These are phyloP conservation scores for Podospora sp. DNA, from an alignment of 495 filamentous ascomycete genomes.

Conservation along the genomic window DNA sequence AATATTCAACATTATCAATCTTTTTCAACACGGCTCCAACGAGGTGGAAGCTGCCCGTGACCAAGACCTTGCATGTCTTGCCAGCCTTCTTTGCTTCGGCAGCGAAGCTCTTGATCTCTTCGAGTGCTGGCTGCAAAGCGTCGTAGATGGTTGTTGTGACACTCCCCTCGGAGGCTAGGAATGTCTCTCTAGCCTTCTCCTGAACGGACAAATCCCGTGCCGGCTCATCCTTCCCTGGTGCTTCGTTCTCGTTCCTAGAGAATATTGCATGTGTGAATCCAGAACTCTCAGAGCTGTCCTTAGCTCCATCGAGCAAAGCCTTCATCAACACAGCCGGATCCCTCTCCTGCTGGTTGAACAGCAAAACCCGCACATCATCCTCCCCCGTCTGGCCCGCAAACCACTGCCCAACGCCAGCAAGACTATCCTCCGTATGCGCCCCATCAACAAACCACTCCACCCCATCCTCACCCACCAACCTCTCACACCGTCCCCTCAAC, in stretches of 20 bases:
- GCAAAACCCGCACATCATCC: constrained; percentile 52
- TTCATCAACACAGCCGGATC: constrained; percentile 63
- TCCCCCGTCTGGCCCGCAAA: constrained; percentile 53
- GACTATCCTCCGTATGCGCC: constrained; percentile 84
- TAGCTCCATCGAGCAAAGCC: constrained; percentile 44
- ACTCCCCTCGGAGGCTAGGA: constrained; percentile 21
- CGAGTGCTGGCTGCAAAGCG: constrained; percentile 36
- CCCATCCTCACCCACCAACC: constrained; percentile 51
- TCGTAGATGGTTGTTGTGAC: constrained; percentile 30
- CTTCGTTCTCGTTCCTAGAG: constrained; percentile 45
- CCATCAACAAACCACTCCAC: constrained; percentile 86
- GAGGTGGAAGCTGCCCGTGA: constrained; percentile 89
- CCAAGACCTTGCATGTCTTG: constrained; percentile 43
- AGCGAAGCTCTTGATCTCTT: constrained; percentile 26
- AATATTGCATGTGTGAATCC: constrained; percentile 45
- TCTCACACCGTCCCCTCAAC: constrained; percentile 77
- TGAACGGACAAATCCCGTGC: constrained; percentile 41
- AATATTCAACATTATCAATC: constrained; percentile 56
- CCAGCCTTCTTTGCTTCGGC: constrained; percentile 19
- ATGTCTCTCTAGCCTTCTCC: constrained; percentile 30
- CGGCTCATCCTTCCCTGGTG: constrained; percentile 21
- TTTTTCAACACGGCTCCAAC: constrained; percentile 80
- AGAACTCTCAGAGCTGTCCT: neutral
- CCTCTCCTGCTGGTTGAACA: constrained; percentile 95
- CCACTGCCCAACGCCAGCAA: constrained; percentile 72